phyloP scores from a whole-genome alignment of 345 rosid genomes.

The Lepidium didymum region DNA sequence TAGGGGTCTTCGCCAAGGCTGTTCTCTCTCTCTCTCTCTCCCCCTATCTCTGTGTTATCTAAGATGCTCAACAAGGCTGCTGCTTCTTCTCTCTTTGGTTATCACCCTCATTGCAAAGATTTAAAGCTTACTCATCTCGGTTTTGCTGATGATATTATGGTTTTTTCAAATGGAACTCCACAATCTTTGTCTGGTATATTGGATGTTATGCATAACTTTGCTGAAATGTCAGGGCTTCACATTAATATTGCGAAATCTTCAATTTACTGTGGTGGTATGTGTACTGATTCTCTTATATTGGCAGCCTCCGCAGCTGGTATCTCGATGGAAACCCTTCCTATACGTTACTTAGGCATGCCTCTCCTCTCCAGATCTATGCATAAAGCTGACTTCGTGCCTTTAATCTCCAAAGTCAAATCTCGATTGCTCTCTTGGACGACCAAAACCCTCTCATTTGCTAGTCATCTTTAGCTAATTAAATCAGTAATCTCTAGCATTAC shows the following conservation, averaged over 20 bases:
- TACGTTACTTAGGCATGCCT: not conserved
- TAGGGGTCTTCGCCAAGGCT: too few species aligned
- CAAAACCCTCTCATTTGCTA: not conserved
- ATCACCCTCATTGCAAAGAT: not conserved
- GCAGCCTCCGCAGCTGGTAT: not conserved
- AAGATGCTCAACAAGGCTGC: too few species aligned
- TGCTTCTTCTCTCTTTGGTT: too few species aligned
- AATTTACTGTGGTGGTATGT: not conserved
- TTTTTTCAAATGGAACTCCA: not conserved
- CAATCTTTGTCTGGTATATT: too few species aligned
- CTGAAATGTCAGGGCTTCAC: not conserved
- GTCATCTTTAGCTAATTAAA: rapidly evolving
- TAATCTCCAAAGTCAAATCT: too few species aligned
- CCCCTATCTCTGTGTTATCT: too few species aligned
- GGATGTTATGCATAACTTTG: too few species aligned
- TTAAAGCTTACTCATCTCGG: not conserved
- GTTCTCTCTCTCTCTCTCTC: too few species aligned
- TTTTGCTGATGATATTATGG: not conserved
- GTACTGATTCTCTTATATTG: too few species aligned
- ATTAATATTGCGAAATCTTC: not conserved
- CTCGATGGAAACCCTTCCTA: not conserved
- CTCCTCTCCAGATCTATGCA: not conserved
- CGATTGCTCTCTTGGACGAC: too few species aligned
- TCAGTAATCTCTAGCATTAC: too few species aligned
- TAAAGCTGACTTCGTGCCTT: not conserved